Evolutionary conservation across 2,329 filamentous ascomycete species (phyloP).

Genomic region (Leptographium radiaticola): DNA sequence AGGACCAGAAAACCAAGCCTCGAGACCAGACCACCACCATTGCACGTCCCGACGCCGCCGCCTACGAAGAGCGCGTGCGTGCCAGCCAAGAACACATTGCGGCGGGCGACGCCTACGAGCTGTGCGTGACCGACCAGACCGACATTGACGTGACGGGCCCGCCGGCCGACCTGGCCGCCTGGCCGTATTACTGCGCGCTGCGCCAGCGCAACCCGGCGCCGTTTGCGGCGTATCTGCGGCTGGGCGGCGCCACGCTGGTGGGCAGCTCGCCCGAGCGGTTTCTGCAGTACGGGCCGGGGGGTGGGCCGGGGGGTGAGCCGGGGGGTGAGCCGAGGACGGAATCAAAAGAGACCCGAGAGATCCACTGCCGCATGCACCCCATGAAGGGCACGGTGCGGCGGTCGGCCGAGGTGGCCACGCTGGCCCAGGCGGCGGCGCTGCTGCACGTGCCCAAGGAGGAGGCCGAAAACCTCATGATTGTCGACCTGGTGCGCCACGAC

Average conservation of each 20-base stretch:
- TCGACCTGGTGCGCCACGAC: conserved; percentile 90
- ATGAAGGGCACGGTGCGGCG: conserved; percentile 97
- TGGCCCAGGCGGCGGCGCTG: conserved; percentile 58
- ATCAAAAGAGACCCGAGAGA: conserved; percentile 22
- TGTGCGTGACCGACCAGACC: conserved; percentile 70
- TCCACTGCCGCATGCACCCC: conserved; percentile 61
- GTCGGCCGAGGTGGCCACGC: conserved; percentile 46
- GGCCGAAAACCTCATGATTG: conserved; percentile 96
- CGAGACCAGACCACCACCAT: too few relatives aligned
- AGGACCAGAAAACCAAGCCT: too few relatives aligned
- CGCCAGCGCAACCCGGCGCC: conserved; percentile 64
- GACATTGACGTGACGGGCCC: conserved; percentile 34
- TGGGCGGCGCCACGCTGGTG: conserved; percentile 58
- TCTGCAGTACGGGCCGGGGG: conserved; percentile 29
- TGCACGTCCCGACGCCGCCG: conserved; percentile 28
- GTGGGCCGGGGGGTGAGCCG: too few relatives aligned
- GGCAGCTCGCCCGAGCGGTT: conserved; percentile 86
- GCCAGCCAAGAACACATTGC: conserved; percentile 59
- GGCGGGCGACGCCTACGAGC: conserved; percentile 72
- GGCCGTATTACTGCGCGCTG: conserved; percentile 60
- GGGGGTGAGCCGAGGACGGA: too few relatives aligned
- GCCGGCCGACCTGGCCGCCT: conserved; percentile 27
- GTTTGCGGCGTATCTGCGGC: conserved; percentile 69
- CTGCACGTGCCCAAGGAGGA: conserved; percentile 77
- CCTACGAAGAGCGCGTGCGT: conserved; percentile 55